Percentiles rank a stretch among this genome's conserved stretches.
These are phyloP conservation scores for Penicillium cinerascens DNA, from an alignment of 495 filamentous ascomycete species.

Conservation along the genomic window DNA sequence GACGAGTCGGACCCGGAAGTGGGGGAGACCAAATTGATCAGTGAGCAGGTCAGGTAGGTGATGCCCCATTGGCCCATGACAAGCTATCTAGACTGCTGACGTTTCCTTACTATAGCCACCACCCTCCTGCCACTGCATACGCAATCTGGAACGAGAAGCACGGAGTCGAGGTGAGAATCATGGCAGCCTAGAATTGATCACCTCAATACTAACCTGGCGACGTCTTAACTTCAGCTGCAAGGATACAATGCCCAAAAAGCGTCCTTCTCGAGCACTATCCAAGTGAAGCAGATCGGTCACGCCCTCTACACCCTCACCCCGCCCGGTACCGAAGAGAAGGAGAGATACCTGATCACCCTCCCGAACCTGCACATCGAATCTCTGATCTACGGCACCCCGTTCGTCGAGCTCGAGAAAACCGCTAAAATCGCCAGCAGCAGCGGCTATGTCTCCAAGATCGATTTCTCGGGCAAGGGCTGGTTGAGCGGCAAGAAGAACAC, in stretches of 20 bases:
- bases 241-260: conserved; percentile 99
- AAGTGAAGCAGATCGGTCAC: conserved; percentile 94
- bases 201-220: background rate
- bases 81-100: background rate
- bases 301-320: conserved; percentile 75
- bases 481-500: conserved; percentile 92
- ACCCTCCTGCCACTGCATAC: conserved; percentile 96
- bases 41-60: conserved; percentile 74
- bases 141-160: conserved; percentile 82
- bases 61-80: conserved; percentile 1
- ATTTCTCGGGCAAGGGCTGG: conserved; percentile 92
- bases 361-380: conserved; percentile 92
- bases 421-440: conserved; percentile 81
- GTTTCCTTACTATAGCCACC: conserved; percentile 59
- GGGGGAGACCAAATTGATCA: conserved; percentile 68
- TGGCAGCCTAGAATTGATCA: background rate
- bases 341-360: conserved; percentile 87
- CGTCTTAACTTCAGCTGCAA: conserved; percentile 53
- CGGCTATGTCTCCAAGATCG: conserved; percentile 88
- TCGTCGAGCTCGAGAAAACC: conserved; percentile 79
- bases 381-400: conserved; percentile 85
- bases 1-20: conserved; percentile 57
- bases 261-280: conserved; percentile 86
- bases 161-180: conserved; percentile 58
- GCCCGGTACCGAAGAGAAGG: conserved; percentile 51